Conservation (phyloP, 352 stramenopile species). For the Globisporangium megalacanthum region DNA sequence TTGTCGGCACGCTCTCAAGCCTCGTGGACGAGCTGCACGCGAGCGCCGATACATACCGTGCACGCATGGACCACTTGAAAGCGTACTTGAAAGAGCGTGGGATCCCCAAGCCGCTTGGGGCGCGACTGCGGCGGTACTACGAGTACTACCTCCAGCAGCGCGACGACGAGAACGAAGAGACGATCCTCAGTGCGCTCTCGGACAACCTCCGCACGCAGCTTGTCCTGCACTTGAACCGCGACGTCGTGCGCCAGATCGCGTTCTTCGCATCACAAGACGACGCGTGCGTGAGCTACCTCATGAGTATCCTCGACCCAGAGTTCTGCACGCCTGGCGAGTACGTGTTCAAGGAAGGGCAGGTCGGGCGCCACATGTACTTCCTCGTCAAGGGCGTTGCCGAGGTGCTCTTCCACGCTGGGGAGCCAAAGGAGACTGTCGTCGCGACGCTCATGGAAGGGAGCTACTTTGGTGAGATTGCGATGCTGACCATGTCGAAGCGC, state of each 20-base stretch:
- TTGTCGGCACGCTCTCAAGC: slow-evolving; percentile 72
- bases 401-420: slow-evolving; percentile 60
- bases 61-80: slow-evolving; percentile 72
- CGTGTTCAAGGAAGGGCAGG: slow-evolving; percentile 79
- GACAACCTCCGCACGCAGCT: slow-evolving; percentile 72
- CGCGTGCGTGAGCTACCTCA: slow-evolving; percentile 76
- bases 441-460: slow-evolving; percentile 58
- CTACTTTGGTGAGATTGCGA: slow-evolving; percentile 82
- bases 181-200: slow-evolving; percentile 61
- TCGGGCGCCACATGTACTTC: slow-evolving; percentile 83
- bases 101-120: slow-evolving; percentile 47
- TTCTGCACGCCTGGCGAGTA: slow-evolving; percentile 77
- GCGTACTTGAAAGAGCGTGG: slow-evolving; percentile 64
- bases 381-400: slow-evolving; percentile 70
- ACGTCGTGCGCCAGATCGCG: slow-evolving; percentile 76
- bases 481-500: slow-evolving; percentile 75
- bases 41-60: slow-evolving; percentile 37
- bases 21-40: slow-evolving; percentile 68
- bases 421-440: slow-evolving; percentile 46
- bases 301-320: slow-evolving; percentile 72
- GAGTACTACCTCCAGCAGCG: slow-evolving; percentile 75
- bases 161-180: slow-evolving; percentile 68
- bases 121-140: slow-evolving; percentile 67
- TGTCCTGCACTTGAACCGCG: slow-evolving; percentile 71
- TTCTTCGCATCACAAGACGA: slow-evolving; percentile 81